Evolutionary conservation across 352 stramenopile genomes (phyloP).

Genomic region (Plasmopara viticola): DNA sequence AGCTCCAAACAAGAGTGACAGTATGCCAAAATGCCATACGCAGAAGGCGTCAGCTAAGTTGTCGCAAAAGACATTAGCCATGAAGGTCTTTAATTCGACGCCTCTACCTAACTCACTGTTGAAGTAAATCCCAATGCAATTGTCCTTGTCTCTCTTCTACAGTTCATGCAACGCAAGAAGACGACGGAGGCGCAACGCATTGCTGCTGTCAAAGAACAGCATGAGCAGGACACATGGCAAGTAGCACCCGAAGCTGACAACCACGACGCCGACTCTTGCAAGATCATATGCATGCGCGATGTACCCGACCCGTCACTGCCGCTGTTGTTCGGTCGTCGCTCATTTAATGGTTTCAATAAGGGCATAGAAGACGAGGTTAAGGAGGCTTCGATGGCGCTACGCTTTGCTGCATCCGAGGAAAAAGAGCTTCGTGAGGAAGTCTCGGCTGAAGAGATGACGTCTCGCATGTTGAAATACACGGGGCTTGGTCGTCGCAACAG

Average conservation of each 20-base stretch:
- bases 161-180: slow-evolving; percentile 87
- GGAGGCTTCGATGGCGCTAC: slow-evolving; percentile 47
- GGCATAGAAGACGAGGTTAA: slow-evolving; percentile 75
- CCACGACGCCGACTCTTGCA: slow-evolving; percentile 21
- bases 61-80: slow-evolving; percentile 80
- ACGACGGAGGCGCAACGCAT: slow-evolving; percentile 47
- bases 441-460: slow-evolving; percentile 76
- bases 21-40: slow-evolving; percentile 6
- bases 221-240: slow-evolving; percentile 60
- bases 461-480: slow-evolving; percentile 82
- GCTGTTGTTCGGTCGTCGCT: slow-evolving; percentile 70
- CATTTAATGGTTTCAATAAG: slow-evolving; percentile 80
- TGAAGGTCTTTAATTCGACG: slow-evolving; percentile 40
- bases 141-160: slow-evolving; percentile 1
- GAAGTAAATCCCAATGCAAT: neutral
- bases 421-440: slow-evolving; percentile 73
- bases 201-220: slow-evolving; percentile 42
- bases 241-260: slow-evolving; percentile 24
- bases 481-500: slow-evolving; percentile 44
- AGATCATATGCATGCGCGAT: slow-evolving; percentile 47
- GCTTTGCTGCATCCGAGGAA: slow-evolving; percentile 57
- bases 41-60: slow-evolving; percentile 33
- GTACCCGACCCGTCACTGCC: slow-evolving; percentile 67
- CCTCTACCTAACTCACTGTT: neutral
- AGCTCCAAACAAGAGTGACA: slow-evolving; percentile 11